phyloP scores from a whole-genome alignment of 2,329 filamentous ascomycete species.

The Claviceps pazoutovae region DNA sequence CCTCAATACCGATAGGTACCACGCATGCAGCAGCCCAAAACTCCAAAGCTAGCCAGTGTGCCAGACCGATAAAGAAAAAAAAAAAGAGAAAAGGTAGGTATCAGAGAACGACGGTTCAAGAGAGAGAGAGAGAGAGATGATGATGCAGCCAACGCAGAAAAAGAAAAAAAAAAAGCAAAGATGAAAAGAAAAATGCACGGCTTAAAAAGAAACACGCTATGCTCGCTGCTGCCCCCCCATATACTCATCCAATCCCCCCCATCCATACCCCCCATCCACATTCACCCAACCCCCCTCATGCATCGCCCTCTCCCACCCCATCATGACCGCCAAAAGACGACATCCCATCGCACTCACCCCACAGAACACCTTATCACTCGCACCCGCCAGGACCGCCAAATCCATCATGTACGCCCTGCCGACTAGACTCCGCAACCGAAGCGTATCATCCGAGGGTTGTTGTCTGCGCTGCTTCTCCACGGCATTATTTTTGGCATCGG shows the following conservation, averaged over 20 bases:
- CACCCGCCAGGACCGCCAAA: slow-evolving; percentile 54
- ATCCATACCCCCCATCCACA: slow-evolving; percentile 57
- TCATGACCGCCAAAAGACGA: slow-evolving; percentile 66
- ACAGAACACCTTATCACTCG: slow-evolving; percentile 60
- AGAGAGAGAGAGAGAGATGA: background rate
- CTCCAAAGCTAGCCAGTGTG: background rate
- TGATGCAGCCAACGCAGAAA: background rate
- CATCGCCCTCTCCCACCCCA: slow-evolving; percentile 66
- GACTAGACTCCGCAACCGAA: slow-evolving; percentile 57
- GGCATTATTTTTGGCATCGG: slow-evolving; percentile 27
- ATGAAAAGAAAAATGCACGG: background rate
- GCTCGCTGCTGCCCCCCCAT: background rate
- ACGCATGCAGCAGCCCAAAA: background rate
- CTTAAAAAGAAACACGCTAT: background rate
- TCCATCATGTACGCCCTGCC: slow-evolving; percentile 75
- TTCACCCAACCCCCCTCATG: slow-evolving; percentile 55
- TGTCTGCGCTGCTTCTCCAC: slow-evolving; percentile 14
- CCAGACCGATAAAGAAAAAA: background rate
- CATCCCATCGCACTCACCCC: slow-evolving; percentile 62
- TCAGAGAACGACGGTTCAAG: background rate
- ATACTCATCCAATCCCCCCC: slow-evolving; percentile 35
- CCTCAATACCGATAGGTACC: too few species aligned
- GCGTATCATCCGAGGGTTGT: slow-evolving; percentile 36
- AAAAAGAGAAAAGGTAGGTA: background rate
- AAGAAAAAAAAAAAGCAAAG: background rate